Evolutionary conservation across 352 stramenopile genomes (phyloP).

Genomic region (Pythium sukuiense): DNA sequence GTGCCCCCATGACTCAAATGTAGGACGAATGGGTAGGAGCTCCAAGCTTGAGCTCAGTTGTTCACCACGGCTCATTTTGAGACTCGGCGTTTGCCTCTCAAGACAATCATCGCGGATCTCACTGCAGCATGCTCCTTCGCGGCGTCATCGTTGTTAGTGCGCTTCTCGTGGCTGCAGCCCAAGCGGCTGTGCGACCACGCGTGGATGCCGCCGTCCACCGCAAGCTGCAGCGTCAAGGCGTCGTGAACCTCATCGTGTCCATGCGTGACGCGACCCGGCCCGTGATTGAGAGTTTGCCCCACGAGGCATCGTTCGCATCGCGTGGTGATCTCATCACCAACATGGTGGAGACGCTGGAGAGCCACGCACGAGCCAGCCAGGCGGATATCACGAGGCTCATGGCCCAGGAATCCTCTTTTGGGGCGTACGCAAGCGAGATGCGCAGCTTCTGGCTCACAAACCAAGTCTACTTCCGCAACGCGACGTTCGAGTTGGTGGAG

Average conservation of each 20-base stretch:
- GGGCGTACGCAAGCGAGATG: background rate
- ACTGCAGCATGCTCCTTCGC: background rate
- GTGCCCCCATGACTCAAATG: too few relatives aligned
- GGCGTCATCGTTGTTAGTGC: background rate
- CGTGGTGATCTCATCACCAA: constrained; percentile 13
- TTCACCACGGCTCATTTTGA: background rate
- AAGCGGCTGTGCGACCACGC: background rate
- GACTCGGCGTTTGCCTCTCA: background rate
- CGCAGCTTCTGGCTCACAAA: constrained; percentile 42
- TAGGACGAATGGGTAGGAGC: too few relatives aligned
- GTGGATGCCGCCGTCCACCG: constrained; percentile 11
- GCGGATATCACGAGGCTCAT: constrained; percentile 9
- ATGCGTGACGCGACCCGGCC: constrained; percentile 16
- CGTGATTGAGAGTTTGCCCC: background rate
- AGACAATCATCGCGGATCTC: too few relatives aligned
- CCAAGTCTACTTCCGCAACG: constrained; percentile 35
- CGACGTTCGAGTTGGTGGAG: constrained; percentile 24
- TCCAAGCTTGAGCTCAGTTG: too few relatives aligned
- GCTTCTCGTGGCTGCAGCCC: background rate
- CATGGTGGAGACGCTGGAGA: constrained; percentile 19
- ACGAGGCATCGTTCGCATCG: background rate
- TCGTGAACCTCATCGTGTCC: constrained; percentile 31
- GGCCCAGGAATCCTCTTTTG: background rate
- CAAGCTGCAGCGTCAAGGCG: constrained; percentile 4
- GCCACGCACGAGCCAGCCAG: constrained; percentile 18